Evolutionary conservation across 2,329 filamentous ascomycete species (phyloP).

Genomic region (Coleophoma cylindrospora): DNA sequence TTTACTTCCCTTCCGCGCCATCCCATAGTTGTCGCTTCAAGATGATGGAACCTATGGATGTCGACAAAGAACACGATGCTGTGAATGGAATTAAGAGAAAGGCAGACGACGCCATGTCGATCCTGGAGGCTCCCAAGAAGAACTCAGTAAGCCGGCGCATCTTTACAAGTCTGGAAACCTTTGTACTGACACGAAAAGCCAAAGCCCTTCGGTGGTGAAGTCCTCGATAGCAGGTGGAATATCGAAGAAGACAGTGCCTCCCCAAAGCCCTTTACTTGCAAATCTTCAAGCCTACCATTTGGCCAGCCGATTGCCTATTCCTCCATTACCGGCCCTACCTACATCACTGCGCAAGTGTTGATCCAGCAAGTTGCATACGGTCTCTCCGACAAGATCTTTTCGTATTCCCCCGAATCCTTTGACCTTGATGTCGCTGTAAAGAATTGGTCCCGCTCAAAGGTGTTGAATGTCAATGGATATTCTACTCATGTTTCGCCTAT

Average conservation of each 20-base stretch:
- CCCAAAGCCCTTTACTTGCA: slow-evolving; percentile 19
- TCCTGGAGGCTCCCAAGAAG: slow-evolving; percentile 12
- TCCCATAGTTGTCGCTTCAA: neutral
- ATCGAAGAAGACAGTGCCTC: slow-evolving; percentile 14
- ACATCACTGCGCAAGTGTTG: slow-evolving; percentile 87
- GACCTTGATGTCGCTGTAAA: slow-evolving; percentile 81
- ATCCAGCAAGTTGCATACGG: slow-evolving; percentile 95
- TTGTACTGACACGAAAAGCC: neutral
- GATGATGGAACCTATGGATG: slow-evolving; percentile 21
- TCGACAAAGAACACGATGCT: slow-evolving; percentile 13
- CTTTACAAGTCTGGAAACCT: neutral
- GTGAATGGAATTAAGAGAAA: slow-evolving; percentile 19
- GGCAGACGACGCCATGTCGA: slow-evolving; percentile 14
- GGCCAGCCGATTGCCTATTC: slow-evolving; percentile 48
- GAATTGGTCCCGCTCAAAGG: slow-evolving; percentile 65
- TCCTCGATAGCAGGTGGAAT: slow-evolving; percentile 25
- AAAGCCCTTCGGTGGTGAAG: slow-evolving; percentile 19
- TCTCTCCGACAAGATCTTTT: slow-evolving; percentile 95
- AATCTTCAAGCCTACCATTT: slow-evolving; percentile 50
- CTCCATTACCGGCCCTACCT: slow-evolving; percentile 78
- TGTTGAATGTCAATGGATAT: slow-evolving; percentile 79
- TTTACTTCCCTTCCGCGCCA: neutral
- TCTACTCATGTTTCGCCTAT: slow-evolving; percentile 72
- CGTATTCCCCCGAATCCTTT: slow-evolving; percentile 91
- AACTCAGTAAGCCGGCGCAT: slow-evolving; percentile 7